phyloP scores from a whole-genome alignment of 495 filamentous ascomycete genomes.

The Eremomyces bilateralis region DNA sequence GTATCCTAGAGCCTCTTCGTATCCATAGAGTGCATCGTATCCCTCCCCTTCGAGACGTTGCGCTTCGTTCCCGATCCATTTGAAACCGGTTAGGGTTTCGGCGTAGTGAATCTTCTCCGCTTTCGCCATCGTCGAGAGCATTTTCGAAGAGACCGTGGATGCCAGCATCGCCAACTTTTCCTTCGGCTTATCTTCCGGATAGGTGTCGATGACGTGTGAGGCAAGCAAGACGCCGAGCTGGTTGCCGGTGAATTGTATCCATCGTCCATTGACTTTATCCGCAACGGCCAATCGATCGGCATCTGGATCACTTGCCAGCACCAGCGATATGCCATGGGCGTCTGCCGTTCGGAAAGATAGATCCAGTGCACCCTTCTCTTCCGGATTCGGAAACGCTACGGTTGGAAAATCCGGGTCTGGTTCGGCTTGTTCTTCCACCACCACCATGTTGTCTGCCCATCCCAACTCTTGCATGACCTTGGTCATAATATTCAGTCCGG shows the following conservation, averaged over 20 bases:
- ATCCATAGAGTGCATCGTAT: slow-evolving; percentile 36
- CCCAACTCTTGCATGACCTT: slow-evolving; percentile 25
- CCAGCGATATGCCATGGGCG: slow-evolving; percentile 23
- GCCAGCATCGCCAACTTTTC: slow-evolving; percentile 31
- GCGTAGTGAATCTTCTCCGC: slow-evolving; percentile 33
- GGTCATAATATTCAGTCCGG: slow-evolving; percentile 31
- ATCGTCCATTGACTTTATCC: slow-evolving; percentile 32
- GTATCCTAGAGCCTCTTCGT: slow-evolving; percentile 55
- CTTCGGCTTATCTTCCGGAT: slow-evolving; percentile 7
- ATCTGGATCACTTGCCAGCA: slow-evolving; percentile 51
- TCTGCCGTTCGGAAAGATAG: slow-evolving; percentile 37
- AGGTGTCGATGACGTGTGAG: slow-evolving; percentile 30
- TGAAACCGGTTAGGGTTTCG: slow-evolving; percentile 55
- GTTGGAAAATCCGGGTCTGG: slow-evolving; percentile 52
- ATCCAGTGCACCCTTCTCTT: slow-evolving; percentile 47
- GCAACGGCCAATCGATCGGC: slow-evolving; percentile 51
- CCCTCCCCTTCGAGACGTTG: slow-evolving; percentile 14
- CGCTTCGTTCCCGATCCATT: slow-evolving; percentile 37
- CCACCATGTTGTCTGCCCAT: slow-evolving; percentile 14
- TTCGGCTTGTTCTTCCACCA: slow-evolving; percentile 21
- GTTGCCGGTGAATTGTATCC: slow-evolving; percentile 48
- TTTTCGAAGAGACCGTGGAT: slow-evolving; percentile 42
- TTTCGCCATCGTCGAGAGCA: slow-evolving; percentile 38
- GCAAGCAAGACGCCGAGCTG: slow-evolving; percentile 44
- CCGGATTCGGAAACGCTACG: slow-evolving; percentile 49